Percentiles rank a stretch among this genome's conserved stretches.
These are phyloP conservation scores for Arabidopsis lyrata DNA, from an alignment of 441 rosid genomes.

Conservation along the genomic window DNA sequence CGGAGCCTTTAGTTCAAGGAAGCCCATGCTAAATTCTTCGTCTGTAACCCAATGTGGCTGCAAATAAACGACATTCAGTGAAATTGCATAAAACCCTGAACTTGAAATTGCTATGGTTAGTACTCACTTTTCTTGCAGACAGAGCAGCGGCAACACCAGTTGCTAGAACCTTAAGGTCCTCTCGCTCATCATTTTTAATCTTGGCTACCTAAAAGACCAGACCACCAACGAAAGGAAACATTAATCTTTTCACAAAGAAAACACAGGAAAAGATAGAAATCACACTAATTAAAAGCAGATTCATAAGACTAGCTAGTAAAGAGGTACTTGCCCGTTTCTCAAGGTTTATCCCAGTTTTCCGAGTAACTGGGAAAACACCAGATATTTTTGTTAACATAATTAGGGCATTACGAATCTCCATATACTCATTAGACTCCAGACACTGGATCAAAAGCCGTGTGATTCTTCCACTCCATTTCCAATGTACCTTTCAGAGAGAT, in stretches of 20 bases:
- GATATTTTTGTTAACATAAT: conserved; percentile 97
- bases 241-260: conserved; percentile 32
- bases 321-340: conserved; percentile 86
- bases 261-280: conserved; percentile 31
- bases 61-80: conserved; percentile 36
- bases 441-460: conserved; percentile 94
- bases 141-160: conserved; percentile 99
- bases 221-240: conserved; percentile 32
- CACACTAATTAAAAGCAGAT: conserved; percentile 25
- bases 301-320: conserved; percentile 28
- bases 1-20: conserved; percentile 86
- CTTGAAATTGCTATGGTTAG: conserved; percentile 29
- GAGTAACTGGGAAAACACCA: conserved; percentile 95
- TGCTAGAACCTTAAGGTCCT: conserved; percentile 99
- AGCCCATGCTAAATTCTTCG: conserved; percentile 99
- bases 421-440: conserved; percentile 96
- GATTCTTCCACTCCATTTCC: conserved; percentile 99
- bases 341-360: conserved; percentile 98
- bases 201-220: conserved; percentile 74
- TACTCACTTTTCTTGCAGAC: conserved; percentile 93
- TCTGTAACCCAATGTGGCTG: conserved; percentile 99
- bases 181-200: conserved; percentile 96
- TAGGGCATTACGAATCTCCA: conserved; percentile 99
- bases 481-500: conserved; percentile 78
- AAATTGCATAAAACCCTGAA: conserved; percentile 25